Evolutionary conservation across 176 grass and related monocot species (phyloP), one percentile per base, ranked within the genome.

Genomic region (Oryza coarctata): DNA sequence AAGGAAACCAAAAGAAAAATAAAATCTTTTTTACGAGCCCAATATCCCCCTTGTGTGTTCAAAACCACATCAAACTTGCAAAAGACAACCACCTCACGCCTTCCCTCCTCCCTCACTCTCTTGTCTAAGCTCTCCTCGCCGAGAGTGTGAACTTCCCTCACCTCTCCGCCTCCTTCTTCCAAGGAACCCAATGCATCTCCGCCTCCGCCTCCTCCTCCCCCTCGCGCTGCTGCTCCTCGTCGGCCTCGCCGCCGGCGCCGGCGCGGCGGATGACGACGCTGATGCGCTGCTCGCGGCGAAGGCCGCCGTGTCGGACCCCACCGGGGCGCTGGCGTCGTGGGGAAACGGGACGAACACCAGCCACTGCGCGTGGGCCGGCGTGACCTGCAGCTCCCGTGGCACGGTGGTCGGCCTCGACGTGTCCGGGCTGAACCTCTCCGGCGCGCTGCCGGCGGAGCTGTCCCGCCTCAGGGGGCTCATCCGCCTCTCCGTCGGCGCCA

Each of bases 201-300:
- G 32, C 32, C 32, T n/a, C n/a, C n/a, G n/a, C n/a, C n/a, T n/a
- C n/a, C 26, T 77, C 89, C 45, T 73, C n/a, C 32, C 66, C 30
- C 61, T 77, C 39, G 39, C 39, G 27, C 27, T 74, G 13, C 43
- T 71, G 49, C 69, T 86, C n/a, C 31, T 88, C 26, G 27, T 65
- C 29, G 29, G 66, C 27, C 63, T 78, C 68, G 25, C 31, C 0
- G 47, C 32, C 68, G 61, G 11, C 74, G 60, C 17, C 67, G 62
- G 12, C 86, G 81, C 49, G 69, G 47, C n/a, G 14, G 86, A 47
- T 66, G 78, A 39, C 40, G 81, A 36, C 39, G 31, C 79, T 40
- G 82, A 83, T 28, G 88, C 95, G 40, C 86, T 98, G 79, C 88
- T 95, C 1, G 87, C 84, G 9, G 82, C 79, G 32, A 95, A 95